These are phyloP conservation scores for Hydnum rufescens DNA, from an alignment of 768 basidiomycete species.

Conservation along the genomic window DNA sequence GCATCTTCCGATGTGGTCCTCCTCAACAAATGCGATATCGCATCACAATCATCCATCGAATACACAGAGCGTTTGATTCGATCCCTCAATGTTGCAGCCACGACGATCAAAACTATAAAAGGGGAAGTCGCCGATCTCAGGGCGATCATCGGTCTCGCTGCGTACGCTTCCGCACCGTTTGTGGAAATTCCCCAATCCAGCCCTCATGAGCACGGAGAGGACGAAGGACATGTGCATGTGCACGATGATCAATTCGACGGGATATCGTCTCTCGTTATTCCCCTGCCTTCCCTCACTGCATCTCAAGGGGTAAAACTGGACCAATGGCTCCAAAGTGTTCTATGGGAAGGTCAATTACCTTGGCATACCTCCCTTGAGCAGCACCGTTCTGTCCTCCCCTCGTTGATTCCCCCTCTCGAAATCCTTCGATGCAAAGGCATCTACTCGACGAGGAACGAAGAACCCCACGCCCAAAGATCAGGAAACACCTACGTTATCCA, in stretches of 20 bases:
- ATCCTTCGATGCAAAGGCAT: conserved; percentile 82
- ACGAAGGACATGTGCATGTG: conserved; percentile 18
- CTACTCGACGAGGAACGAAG: conserved; percentile 33
- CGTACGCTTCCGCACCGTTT: conserved; percentile 37
- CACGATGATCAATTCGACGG: conserved; percentile 28
- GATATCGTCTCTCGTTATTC: conserved; percentile 56
- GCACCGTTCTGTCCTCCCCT: background rate
- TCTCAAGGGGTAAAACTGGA: conserved; percentile 38
- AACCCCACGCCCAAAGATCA: too few relatives aligned
- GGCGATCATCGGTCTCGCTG: conserved; percentile 59
- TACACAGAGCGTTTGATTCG: conserved; percentile 33
- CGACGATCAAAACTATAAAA: conserved; percentile 50
- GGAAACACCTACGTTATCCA: conserved; percentile 70
- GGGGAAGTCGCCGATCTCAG: conserved; percentile 59
- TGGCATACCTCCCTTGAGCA: conserved; percentile 1
- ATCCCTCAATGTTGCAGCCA: conserved; percentile 60
- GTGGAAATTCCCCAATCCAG: conserved; percentile 4
- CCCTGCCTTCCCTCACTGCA: conserved; percentile 37
- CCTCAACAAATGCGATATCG: conserved; percentile 80
- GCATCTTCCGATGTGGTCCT: conserved; percentile 82
- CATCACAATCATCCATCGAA: conserved; percentile 23
- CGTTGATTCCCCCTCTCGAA: conserved; percentile 20
- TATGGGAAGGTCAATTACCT: conserved; percentile 44
- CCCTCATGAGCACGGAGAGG: conserved; percentile 15
- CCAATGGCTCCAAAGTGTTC: conserved; percentile 54